Conservation (phyloP, 2,329 filamentous ascomycete species). For the Hortaea werneckii region DNA sequence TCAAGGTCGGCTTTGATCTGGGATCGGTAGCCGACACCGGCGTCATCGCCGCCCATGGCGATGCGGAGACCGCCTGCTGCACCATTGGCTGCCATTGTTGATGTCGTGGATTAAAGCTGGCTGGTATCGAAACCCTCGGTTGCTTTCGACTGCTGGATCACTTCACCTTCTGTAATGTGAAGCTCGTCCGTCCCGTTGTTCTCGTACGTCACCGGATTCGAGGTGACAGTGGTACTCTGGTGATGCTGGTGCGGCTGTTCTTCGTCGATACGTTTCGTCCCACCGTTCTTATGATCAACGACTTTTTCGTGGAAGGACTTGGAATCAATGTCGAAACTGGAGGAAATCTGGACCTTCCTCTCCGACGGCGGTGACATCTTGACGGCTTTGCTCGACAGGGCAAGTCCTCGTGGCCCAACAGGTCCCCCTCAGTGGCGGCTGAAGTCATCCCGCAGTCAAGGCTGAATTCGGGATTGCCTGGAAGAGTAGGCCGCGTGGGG, state of each 20-base stretch:
- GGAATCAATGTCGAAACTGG: slow-evolving; percentile 29
- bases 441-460: background rate
- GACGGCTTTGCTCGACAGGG: background rate
- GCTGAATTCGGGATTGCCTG: background rate
- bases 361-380: background rate
- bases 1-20: slow-evolving; percentile 65
- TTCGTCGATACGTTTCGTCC: slow-evolving; percentile 26
- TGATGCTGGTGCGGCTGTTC: slow-evolving; percentile 25
- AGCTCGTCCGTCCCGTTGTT: slow-evolving; percentile 20
- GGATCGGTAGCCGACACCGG: slow-evolving; percentile 69
- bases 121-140: slow-evolving; percentile 22
- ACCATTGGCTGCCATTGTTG: slow-evolving; percentile 12
- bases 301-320: slow-evolving; percentile 29
- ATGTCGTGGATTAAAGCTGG: slow-evolving; percentile 13
- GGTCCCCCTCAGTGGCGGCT: background rate
- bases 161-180: slow-evolving; percentile 8
- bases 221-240: slow-evolving; percentile 25
- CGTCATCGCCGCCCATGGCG: slow-evolving; percentile 58
- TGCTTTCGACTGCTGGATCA: slow-evolving; percentile 7
- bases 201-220: slow-evolving; percentile 27
- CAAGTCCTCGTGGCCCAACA: background rate
- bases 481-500: background rate
- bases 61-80: slow-evolving; percentile 34
- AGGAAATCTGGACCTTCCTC: background rate
- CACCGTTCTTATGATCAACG: slow-evolving; percentile 26